Evolutionary conservation across 108 stramenopile species (phyloP).

Genomic region (Cyclotella atomus): DNA sequence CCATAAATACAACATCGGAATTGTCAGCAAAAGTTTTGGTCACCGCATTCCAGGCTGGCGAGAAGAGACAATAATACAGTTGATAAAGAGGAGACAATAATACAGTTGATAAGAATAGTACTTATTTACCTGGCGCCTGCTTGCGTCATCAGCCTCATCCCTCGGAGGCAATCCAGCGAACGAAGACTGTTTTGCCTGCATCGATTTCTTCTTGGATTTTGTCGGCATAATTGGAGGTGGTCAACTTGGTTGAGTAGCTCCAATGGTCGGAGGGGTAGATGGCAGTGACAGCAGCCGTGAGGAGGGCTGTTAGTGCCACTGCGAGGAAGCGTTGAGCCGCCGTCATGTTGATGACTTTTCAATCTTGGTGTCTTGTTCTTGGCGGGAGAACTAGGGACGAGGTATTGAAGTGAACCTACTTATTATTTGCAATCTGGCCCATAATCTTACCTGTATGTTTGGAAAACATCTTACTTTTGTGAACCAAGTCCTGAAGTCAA

Average conservation of each 20-base stretch:
- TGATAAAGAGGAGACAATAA: too few relatives aligned
- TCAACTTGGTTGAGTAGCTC: constrained; percentile 39
- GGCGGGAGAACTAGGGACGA: too few relatives aligned
- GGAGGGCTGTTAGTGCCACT: not conserved
- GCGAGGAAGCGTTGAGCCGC: not conserved
- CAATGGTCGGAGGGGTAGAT: constrained; percentile 17
- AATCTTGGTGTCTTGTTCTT: too few relatives aligned
- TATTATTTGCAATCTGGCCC: too few relatives aligned
- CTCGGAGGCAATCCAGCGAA: constrained; percentile 67
- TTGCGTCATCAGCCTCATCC: constrained; percentile 88
- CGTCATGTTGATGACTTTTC: not conserved
- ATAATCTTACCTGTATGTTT: too few relatives aligned
- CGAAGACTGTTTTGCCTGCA: constrained; percentile 66
- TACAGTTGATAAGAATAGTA: too few relatives aligned
- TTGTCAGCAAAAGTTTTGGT: constrained; percentile 58
- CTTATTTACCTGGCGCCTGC: constrained; percentile 79
- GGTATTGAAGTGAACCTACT: too few relatives aligned
- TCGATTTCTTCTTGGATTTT: constrained; percentile 39
- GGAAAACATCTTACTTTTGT: too few relatives aligned
- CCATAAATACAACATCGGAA: constrained; percentile 57
- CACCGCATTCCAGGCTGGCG: constrained; percentile 75
- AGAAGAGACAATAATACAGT: too few relatives aligned
- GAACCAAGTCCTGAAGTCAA: too few relatives aligned
- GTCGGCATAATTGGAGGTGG: constrained; percentile 38
- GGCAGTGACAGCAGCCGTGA: not conserved